A percentile compares a stretch with the other conserved stretches of the same genome.
Evolutionary conservation across 345 rosid species (phyloP).

Genomic region (Brassica rapa): DNA sequence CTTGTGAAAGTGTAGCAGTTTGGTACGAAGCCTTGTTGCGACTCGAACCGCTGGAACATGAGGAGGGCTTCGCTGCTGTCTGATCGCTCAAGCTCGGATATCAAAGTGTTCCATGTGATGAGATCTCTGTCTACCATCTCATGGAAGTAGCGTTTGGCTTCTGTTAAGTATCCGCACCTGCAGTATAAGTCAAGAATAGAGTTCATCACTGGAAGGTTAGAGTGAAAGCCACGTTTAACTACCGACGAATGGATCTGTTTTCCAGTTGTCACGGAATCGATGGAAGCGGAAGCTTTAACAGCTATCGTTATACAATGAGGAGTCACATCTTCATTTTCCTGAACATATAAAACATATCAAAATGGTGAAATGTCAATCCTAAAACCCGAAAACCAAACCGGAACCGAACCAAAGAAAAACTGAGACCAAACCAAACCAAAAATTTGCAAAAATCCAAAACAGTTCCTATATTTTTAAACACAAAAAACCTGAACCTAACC

Average conservation of each 20-base stretch:
- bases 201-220: slow-evolving; percentile 78
- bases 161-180: slow-evolving; percentile 63
- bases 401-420: background rate
- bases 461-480: too few species aligned
- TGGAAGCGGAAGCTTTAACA: slow-evolving; percentile 77
- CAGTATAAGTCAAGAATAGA: slow-evolving; percentile 89
- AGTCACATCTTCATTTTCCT: slow-evolving; percentile 64
- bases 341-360: slow-evolving; percentile 7
- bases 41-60: slow-evolving; percentile 66
- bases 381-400: background rate
- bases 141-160: slow-evolving; percentile 62
- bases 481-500: too few species aligned
- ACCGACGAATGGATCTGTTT: slow-evolving; percentile 64
- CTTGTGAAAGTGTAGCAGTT: slow-evolving; percentile 79
- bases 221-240: slow-evolving; percentile 59
- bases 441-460: too few species aligned
- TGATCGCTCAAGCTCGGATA: slow-evolving; percentile 69
- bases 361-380: background rate
- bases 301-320: slow-evolving; percentile 79
- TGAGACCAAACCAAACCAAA: background rate
- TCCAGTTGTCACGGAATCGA: slow-evolving; percentile 59
- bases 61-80: slow-evolving; percentile 57
- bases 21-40: slow-evolving; percentile 60
- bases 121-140: slow-evolving; percentile 72
- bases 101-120: slow-evolving; percentile 84